Conservation (phyloP, 176 grass and related monocot species). For the Leersia perrieri region DNA sequence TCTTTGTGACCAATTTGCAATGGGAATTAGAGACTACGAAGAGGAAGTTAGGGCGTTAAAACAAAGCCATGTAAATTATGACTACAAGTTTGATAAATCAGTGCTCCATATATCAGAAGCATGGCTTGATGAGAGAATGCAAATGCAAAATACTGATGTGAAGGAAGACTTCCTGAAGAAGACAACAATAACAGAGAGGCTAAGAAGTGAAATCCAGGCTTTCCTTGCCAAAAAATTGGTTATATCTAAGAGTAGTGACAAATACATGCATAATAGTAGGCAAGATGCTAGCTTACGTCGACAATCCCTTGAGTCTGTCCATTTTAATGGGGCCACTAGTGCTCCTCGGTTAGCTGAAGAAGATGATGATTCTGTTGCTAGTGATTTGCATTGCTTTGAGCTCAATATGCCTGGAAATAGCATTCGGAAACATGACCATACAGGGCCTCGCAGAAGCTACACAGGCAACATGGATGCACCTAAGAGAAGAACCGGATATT, state of each 20-base stretch:
- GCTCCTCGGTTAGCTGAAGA: constrained; percentile 73
- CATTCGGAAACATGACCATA: constrained; percentile 19
- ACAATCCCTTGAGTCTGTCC: constrained; percentile 79
- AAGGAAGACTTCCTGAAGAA: constrained; percentile 38
- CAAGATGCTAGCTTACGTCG: constrained; percentile 45
- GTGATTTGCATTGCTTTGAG: constrained; percentile 88
- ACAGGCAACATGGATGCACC: constrained; percentile 14
- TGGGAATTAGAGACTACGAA: constrained; percentile 67
- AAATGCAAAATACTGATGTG: constrained; percentile 70
- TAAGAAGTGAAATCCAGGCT: constrained; percentile 71
- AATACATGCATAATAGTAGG: constrained; percentile 26
- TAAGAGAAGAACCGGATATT: constrained; percentile 39
- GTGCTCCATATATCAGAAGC: constrained; percentile 76
- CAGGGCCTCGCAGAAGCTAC: constrained; percentile 8
- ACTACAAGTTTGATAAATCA: constrained; percentile 64
- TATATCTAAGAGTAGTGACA: constrained; percentile 31
- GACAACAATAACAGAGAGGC: constrained; percentile 54
- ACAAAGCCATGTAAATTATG: constrained; percentile 52
- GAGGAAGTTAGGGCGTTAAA: constrained; percentile 77
- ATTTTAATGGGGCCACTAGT: constrained; percentile 80
- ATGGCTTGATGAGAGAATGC: constrained; percentile 83
- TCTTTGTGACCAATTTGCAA: constrained; percentile 78
- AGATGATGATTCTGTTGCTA: constrained; percentile 72
- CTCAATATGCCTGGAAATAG: constrained; percentile 48
- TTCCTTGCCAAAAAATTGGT: constrained; percentile 47